phyloP scores from a whole-genome alignment of 176 grass and related monocot genomes.

The Melocanna baccifera region DNA sequence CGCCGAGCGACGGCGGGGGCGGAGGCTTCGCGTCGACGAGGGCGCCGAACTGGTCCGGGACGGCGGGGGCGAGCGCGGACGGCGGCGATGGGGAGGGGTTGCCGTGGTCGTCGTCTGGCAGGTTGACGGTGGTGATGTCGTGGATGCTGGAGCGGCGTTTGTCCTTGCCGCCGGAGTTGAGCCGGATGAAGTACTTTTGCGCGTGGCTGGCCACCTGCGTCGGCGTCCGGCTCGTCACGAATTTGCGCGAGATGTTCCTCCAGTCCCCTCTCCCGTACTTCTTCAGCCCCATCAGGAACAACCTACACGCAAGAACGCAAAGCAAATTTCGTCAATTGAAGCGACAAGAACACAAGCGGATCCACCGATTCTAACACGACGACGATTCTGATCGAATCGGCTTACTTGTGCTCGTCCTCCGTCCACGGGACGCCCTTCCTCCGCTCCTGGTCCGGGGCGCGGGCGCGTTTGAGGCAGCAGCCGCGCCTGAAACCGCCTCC shows the following conservation, averaged over 20 bases:
- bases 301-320: conserved; percentile 37
- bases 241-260: conserved; percentile 94
- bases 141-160: conserved; percentile 98
- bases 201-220: conserved; percentile 98
- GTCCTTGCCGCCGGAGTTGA: conserved; percentile 82
- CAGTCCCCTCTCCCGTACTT: conserved; percentile 96
- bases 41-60: conserved; percentile 37
- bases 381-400: background rate
- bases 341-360: background rate
- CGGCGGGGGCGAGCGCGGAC: conserved; percentile 29
- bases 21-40: conserved; percentile 43
- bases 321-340: conserved; percentile 1
- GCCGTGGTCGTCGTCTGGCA: conserved; percentile 51
- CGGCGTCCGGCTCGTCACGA: conserved; percentile 82
- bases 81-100: conserved; percentile 50
- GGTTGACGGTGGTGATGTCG: conserved; percentile 95
- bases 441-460: conserved; percentile 67
- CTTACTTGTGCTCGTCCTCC: conserved; percentile 91
- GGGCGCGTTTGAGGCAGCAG: conserved; percentile 61
- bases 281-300: conserved; percentile 81
- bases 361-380: background rate
- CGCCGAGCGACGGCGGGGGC: background rate
- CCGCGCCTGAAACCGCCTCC: conserved; percentile 49
- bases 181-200: conserved; percentile 95
- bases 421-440: conserved; percentile 99